A percentile compares a stretch with the other conserved stretches of the same genome.
Evolutionary conservation across 805 yeast genomes (phyloP).

Genomic region (Yamadazyma nakazawae): DNA sequence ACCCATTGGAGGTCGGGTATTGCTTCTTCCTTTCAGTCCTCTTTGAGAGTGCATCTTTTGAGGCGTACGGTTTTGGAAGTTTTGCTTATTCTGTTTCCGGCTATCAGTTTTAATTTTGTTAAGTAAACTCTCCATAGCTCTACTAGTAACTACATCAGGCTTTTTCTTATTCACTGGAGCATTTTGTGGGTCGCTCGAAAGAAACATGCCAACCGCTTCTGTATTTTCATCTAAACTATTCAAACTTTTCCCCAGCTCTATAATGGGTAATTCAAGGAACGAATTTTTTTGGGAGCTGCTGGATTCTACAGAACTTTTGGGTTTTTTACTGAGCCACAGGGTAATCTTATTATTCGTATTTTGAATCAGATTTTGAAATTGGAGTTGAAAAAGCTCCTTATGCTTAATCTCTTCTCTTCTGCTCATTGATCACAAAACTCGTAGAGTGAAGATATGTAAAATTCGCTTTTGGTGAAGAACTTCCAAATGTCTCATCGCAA

Average conservation of each 20-base stretch:
- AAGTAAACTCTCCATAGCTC: slow-evolving; percentile 38
- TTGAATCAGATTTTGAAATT: slow-evolving; percentile 42
- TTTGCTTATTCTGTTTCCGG: slow-evolving; percentile 5
- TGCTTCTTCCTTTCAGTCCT: background rate
- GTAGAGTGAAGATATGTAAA: background rate
- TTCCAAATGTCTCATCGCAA: slow-evolving; percentile 3
- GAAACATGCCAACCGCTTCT: background rate
- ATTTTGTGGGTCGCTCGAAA: slow-evolving; percentile 11
- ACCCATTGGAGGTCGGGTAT: background rate
- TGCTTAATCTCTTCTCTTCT: slow-evolving; percentile 43
- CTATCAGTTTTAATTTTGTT: slow-evolving; percentile 29
- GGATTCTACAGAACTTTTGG: background rate
- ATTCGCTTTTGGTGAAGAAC: background rate
- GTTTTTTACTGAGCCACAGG: slow-evolving; percentile 9
- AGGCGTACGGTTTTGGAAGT: background rate
- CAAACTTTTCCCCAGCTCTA: slow-evolving; percentile 16
- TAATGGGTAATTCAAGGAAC: slow-evolving; percentile 34
- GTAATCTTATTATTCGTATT: slow-evolving; percentile 22
- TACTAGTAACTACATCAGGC: slow-evolving; percentile 4
- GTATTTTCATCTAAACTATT: slow-evolving; percentile 3
- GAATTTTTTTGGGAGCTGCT: slow-evolving; percentile 20
- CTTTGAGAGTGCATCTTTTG: background rate
- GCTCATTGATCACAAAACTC: slow-evolving; percentile 7
- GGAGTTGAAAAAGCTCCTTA: slow-evolving; percentile 46
- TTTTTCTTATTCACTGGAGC: background rate